Conservation (phyloP, 768 basidiomycete species). For the Psilocybe subaeruginosa region DNA sequence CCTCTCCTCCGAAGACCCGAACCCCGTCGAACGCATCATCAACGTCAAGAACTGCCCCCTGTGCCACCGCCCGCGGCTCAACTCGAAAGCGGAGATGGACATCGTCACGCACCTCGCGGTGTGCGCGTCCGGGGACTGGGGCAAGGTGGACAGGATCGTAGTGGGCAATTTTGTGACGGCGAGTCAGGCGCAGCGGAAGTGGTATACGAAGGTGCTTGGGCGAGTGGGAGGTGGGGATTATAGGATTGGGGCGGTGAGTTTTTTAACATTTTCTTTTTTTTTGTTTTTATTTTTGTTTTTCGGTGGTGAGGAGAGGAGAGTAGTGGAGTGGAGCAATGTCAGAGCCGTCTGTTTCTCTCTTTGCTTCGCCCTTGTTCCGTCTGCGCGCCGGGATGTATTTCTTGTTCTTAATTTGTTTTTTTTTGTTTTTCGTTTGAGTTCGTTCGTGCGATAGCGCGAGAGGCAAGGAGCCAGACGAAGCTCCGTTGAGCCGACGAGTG, state of each 20-base stretch:
- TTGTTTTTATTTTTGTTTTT: too few relatives aligned
- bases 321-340: too few relatives aligned
- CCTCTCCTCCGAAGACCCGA: background rate
- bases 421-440: too few relatives aligned
- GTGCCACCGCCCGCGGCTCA: constrained; percentile 87
- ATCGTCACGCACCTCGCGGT: constrained; percentile 97
- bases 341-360: too few relatives aligned
- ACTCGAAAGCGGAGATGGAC: constrained; percentile 87
- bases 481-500: too few relatives aligned
- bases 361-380: too few relatives aligned
- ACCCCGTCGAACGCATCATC: constrained; percentile 79
- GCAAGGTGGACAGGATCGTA: constrained; percentile 83
- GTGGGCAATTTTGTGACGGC: constrained; percentile 95
- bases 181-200: constrained; percentile 95
- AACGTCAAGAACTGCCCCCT: constrained; percentile 94
- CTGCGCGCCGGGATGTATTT: too few relatives aligned
- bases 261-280: constrained; percentile 4
- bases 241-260: constrained; percentile 76
- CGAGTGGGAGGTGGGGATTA: constrained; percentile 90
- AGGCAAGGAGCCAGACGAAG: too few relatives aligned
- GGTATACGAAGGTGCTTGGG: constrained; percentile 88
- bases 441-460: too few relatives aligned
- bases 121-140: constrained; percentile 94
- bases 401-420: too few relatives aligned
- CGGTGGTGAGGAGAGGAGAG: too few relatives aligned